These are phyloP conservation scores for Lathyrus oleraceus DNA, from an alignment of 306 rosid genomes.

Conservation along the genomic window DNA sequence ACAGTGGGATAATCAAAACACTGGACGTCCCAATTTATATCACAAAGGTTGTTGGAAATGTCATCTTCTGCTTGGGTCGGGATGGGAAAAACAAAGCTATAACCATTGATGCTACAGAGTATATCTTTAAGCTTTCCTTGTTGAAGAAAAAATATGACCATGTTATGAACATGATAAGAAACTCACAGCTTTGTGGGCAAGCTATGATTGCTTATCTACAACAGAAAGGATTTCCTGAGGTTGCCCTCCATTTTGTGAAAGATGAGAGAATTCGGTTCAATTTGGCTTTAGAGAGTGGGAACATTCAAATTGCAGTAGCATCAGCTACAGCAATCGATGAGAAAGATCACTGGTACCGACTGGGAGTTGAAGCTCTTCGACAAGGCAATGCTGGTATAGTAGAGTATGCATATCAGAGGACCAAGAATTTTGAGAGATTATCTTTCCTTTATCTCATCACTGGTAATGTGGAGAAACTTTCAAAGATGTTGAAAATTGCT, in stretches of 20 bases:
- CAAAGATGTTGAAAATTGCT: conserved; percentile 96
- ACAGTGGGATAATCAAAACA: conserved; percentile 86
- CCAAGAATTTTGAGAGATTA: conserved; percentile 88
- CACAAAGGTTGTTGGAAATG: conserved; percentile 76
- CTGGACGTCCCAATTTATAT: conserved; percentile 89
- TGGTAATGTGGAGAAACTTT: conserved; percentile 77
- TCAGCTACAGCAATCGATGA: conserved; percentile 92
- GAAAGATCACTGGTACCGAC: conserved; percentile 89
- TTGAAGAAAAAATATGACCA: conserved; percentile 75
- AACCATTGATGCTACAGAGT: conserved; percentile 81
- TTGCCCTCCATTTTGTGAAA: conserved; percentile 95
- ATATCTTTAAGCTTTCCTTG: conserved; percentile 78
- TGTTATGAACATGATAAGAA: conserved; percentile 91
- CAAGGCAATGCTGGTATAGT: conserved; percentile 93
- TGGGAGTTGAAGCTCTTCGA: conserved; percentile 94
- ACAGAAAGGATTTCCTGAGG: conserved; percentile 94
- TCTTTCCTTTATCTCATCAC: conserved; percentile 88
- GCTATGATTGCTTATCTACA: conserved; percentile 94
- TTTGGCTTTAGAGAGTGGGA: conserved; percentile 93
- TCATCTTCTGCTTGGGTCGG: conserved; percentile 83
- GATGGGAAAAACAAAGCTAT: conserved; percentile 82
- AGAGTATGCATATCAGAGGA: conserved; percentile 94
- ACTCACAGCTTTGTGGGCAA: conserved; percentile 92
- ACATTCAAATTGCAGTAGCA: conserved; percentile 88
- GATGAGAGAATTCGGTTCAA: conserved; percentile 89